Conservation (phyloP, 2,329 filamentous ascomycete genomes). For the Talaromyces sp. region DNA sequence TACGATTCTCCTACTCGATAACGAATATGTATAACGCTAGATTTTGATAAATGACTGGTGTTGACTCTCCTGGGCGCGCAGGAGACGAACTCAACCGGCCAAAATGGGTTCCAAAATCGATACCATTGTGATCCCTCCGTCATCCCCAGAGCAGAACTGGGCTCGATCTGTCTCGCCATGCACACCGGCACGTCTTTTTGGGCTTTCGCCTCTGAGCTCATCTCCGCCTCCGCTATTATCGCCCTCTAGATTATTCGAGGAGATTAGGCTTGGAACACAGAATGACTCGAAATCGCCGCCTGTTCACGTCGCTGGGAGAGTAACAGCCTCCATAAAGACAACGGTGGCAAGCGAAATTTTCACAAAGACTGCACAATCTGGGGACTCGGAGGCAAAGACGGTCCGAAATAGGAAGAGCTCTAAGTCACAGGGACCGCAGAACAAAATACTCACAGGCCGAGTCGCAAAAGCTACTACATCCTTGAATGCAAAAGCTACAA, state of each 20-base stretch:
- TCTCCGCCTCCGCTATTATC: conserved; percentile 29
- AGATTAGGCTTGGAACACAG: not conserved
- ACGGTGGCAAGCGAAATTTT: conserved; percentile 3
- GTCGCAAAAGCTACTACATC: conserved; percentile 29
- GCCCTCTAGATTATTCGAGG: conserved; percentile 25
- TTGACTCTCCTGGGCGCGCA: not conserved
- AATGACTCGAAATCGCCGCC: conserved; percentile 4
- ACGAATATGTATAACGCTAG: not conserved
- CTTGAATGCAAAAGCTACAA: conserved; percentile 8
- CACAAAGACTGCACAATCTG: conserved; percentile 23
- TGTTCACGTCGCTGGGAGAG: conserved; percentile 15
- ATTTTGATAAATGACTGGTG: not conserved
- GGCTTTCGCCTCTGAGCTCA: conserved; percentile 21
- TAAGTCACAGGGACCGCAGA: conserved; percentile 24
- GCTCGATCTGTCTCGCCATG: conserved; percentile 25
- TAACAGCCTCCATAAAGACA: conserved; percentile 7
- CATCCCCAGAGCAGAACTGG: conserved; percentile 37
- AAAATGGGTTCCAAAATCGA: conserved; percentile 37
- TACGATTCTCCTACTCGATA: not conserved
- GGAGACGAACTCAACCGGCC: not conserved
- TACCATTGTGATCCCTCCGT: conserved; percentile 42
- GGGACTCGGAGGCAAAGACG: conserved; percentile 22
- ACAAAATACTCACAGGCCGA: conserved; percentile 35
- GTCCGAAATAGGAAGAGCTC: conserved; percentile 16
- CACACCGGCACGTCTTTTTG: conserved; percentile 19